A percentile compares a stretch with the other conserved stretches of the same genome.
These are phyloP conservation scores for Petunia secreta DNA, from an alignment of 257 asterid genomes.

Conservation along the genomic window DNA sequence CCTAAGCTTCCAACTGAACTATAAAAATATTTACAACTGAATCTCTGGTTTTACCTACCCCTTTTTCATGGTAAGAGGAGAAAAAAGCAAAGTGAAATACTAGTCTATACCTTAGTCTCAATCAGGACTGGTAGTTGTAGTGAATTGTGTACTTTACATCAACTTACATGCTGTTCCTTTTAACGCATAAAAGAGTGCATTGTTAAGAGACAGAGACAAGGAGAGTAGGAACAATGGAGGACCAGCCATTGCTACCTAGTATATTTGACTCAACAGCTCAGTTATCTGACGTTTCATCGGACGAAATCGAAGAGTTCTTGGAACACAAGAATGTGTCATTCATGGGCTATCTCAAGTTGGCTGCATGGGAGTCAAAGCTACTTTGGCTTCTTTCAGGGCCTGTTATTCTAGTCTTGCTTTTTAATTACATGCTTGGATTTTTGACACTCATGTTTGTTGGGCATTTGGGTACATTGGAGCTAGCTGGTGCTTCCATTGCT, in stretches of 20 bases:
- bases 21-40: neutral
- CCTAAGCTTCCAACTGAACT: constrained; percentile 11
- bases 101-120: neutral
- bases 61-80: neutral
- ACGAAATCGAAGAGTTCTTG: constrained; percentile 31
- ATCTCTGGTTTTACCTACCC: neutral
- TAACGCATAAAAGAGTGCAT: neutral
- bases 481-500: constrained; percentile 42
- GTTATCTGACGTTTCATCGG: constrained; percentile 30
- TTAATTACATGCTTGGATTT: constrained; percentile 36
- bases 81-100: neutral
- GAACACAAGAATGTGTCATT: constrained; percentile 24
- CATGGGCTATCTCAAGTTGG: constrained; percentile 34
- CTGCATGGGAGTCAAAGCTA: constrained; percentile 42
- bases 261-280: constrained; percentile 12
- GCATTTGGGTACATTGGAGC: constrained; percentile 38
- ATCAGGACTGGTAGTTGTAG: constrained; percentile 21
- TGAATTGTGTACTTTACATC: constrained; percentile 13
- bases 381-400: constrained; percentile 41
- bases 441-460: constrained; percentile 37
- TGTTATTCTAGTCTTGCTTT: constrained; percentile 34
- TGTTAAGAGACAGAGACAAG: neutral
- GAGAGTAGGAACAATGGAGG: constrained; percentile 22
- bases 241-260: constrained; percentile 33
- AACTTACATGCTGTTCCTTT: neutral